A percentile compares a stretch with the other conserved stretches of the same genome.
These are phyloP conservation scores for Mortierella sp. DNA, from an alignment of 371 early-diverging fungal species.

Conservation along the genomic window DNA sequence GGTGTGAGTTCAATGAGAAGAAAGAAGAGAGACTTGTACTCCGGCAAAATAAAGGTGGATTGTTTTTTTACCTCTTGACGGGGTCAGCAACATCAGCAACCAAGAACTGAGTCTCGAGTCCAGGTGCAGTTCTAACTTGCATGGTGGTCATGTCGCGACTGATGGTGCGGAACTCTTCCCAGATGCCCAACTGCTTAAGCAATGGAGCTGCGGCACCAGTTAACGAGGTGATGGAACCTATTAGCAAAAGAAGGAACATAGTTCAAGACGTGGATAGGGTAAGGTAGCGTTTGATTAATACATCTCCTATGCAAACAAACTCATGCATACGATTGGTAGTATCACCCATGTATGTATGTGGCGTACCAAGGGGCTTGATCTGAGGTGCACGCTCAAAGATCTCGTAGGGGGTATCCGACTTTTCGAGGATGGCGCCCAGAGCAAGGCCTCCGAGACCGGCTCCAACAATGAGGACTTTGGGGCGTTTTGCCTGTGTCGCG, in stretches of 20 bases:
- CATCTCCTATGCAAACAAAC: too few species aligned
- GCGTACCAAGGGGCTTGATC: neutral
- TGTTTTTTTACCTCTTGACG: neutral
- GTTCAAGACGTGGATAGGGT: too few species aligned
- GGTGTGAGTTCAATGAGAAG: neutral
- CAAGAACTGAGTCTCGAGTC: neutral
- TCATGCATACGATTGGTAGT: too few species aligned
- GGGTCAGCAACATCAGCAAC: neutral
- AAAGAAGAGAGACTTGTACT: too few species aligned
- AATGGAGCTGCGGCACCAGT: neutral
- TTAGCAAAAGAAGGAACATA: neutral
- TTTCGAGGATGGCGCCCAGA: neutral
- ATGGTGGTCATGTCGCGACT: neutral
- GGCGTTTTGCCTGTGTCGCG: neutral
- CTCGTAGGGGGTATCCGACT: neutral
- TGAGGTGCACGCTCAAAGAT: neutral
- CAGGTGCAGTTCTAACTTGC: neutral
- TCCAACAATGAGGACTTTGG: conserved; percentile 7
- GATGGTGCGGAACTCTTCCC: neutral
- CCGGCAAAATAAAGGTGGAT: neutral
- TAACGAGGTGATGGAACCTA: neutral
- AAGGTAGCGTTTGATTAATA: too few species aligned
- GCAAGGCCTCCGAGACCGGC: neutral
- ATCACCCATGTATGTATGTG: neutral
- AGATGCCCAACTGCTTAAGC: neutral